Percentiles rank a stretch among this genome's conserved stretches.
Conservation (phyloP, 257 asterid species). For the Primulina huaijiensis region DNA sequence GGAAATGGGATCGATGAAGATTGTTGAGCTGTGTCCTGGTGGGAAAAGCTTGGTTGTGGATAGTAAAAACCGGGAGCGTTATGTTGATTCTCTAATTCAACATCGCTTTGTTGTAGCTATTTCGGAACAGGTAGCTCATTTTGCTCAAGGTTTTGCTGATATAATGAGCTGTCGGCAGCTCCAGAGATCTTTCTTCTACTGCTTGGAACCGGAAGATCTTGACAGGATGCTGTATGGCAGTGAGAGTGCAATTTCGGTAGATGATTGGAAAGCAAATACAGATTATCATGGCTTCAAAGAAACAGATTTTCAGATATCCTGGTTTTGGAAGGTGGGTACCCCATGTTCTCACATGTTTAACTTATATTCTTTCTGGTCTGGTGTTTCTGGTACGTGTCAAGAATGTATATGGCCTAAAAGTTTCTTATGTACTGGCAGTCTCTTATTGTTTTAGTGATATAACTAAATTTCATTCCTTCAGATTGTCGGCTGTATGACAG, state of each 20-base stretch:
- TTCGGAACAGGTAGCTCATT: conserved; percentile 60
- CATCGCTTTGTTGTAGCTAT: conserved; percentile 69
- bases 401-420: not conserved
- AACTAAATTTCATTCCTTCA: conserved; percentile 28
- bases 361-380: too few relatives aligned
- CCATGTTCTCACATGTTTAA: not conserved
- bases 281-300: conserved; percentile 71
- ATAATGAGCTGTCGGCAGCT: conserved; percentile 40
- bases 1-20: conserved; percentile 76
- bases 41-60: conserved; percentile 64
- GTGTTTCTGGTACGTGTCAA: not conserved
- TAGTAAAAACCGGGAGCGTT: conserved; percentile 69
- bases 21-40: conserved; percentile 65
- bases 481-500: conserved; percentile 69
- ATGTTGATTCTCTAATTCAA: conserved; percentile 70
- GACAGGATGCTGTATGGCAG: conserved; percentile 83
- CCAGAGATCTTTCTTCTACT: conserved; percentile 58
- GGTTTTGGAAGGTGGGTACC: conserved; percentile 94
- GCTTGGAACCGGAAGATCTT: conserved; percentile 74
- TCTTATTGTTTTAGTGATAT: not conserved
- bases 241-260: conserved; percentile 69
- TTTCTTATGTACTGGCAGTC: not conserved
- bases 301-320: conserved; percentile 71
- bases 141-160: conserved; percentile 71
- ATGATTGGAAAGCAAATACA: conserved; percentile 94